phyloP scores from a whole-genome alignment of 495 filamentous ascomycete genomes.

The Trichocladium uniseriatum region DNA sequence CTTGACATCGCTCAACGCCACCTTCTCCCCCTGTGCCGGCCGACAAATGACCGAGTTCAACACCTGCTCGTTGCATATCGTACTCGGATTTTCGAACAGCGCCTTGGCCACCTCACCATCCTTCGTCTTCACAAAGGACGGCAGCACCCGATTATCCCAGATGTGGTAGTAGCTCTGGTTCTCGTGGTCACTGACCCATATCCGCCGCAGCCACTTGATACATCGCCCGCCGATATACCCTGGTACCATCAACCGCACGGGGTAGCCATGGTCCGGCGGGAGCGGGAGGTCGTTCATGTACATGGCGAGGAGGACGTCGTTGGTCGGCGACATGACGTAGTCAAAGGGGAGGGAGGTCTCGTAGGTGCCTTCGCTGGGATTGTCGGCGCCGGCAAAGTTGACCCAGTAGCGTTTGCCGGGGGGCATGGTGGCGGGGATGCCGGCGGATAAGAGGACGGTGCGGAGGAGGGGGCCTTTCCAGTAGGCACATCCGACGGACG shows the following conservation, averaged over 20 bases:
- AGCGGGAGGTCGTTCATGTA: constrained; percentile 16
- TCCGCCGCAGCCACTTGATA: constrained; percentile 14
- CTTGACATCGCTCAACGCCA: background rate
- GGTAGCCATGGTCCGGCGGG: constrained; percentile 16
- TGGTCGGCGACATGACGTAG: constrained; percentile 2
- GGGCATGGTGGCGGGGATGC: background rate
- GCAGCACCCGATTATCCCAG: constrained; percentile 12
- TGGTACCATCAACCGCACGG: constrained; percentile 12
- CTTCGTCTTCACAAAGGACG: constrained; percentile 2
- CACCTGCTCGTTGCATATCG: constrained; percentile 4
- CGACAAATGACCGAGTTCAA: constrained; percentile 6
- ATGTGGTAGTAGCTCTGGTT: constrained; percentile 12
- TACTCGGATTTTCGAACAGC: constrained; percentile 9
- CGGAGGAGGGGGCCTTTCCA: constrained; percentile 11
- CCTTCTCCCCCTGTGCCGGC: constrained; percentile 6
- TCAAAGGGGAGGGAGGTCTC: constrained; percentile 10
- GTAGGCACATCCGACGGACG: constrained; percentile 10
- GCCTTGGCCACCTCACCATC: constrained; percentile 4
- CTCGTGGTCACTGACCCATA: constrained; percentile 7
- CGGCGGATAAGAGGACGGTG: constrained; percentile 4
- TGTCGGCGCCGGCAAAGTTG: constrained; percentile 14
- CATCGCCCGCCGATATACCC: constrained; percentile 10
- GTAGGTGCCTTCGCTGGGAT: constrained; percentile 5
- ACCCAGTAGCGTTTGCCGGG: background rate
- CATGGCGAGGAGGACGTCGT: constrained; percentile 10